These are phyloP conservation scores for Prunus mongolica DNA, from an alignment of 306 rosid genomes.

Conservation along the genomic window DNA sequence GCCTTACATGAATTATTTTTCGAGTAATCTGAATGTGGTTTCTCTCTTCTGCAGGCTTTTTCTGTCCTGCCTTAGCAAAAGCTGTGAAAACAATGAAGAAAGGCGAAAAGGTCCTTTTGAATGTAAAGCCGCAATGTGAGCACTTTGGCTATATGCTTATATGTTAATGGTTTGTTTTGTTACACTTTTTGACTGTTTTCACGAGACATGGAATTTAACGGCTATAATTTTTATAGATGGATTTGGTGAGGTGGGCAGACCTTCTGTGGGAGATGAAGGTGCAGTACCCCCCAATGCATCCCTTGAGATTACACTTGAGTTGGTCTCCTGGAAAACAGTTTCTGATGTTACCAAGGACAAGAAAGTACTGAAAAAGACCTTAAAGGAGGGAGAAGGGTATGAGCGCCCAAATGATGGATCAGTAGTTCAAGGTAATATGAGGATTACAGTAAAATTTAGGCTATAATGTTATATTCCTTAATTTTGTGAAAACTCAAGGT, in stretches of 20 bases:
- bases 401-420: slow-evolving; percentile 93
- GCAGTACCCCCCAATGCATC: slow-evolving; percentile 78
- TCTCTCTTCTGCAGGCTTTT: slow-evolving; percentile 41
- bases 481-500: background rate
- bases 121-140: slow-evolving; percentile 78
- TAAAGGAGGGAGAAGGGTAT: slow-evolving; percentile 78
- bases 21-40: background rate
- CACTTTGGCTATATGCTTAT: background rate
- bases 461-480: background rate
- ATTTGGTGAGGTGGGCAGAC: slow-evolving; percentile 76
- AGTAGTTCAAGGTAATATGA: slow-evolving; percentile 32
- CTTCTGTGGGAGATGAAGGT: slow-evolving; percentile 51
- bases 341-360: slow-evolving; percentile 67
- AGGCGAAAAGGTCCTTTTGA: slow-evolving; percentile 68
- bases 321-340: slow-evolving; percentile 80
- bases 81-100: slow-evolving; percentile 89
- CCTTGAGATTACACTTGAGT: slow-evolving; percentile 59
- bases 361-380: slow-evolving; percentile 67
- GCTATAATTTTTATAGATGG: slow-evolving; percentile 43
- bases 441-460: background rate
- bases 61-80: slow-evolving; percentile 72
- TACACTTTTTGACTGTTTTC: background rate
- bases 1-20: background rate
- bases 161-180: background rate
- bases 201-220: background rate